A percentile compares a stretch with the other conserved stretches of the same genome.
Conservation (phyloP, 176 grass and related monocot genomes). For the Chloris gayana region DNA sequence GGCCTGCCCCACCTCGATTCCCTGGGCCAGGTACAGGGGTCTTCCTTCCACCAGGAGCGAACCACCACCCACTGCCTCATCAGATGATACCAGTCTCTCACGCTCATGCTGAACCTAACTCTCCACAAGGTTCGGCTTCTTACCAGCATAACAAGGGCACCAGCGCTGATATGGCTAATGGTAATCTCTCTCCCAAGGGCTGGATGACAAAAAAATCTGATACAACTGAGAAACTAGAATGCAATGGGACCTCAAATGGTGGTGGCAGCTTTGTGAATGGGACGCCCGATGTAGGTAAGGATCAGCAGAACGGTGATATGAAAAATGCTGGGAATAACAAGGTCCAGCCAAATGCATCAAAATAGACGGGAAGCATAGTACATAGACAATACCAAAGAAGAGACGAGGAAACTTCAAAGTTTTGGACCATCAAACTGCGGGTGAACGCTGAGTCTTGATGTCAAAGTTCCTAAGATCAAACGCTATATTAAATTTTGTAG, state of each 20-base stretch:
- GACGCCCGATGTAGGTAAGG: slow-evolving; percentile 26
- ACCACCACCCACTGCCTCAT: slow-evolving; percentile 40
- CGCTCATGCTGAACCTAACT: slow-evolving; percentile 29
- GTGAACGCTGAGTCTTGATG: slow-evolving; percentile 9
- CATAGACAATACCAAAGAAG: slow-evolving; percentile 40
- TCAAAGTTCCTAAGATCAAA: slow-evolving; percentile 33
- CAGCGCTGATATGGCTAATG: slow-evolving; percentile 34
- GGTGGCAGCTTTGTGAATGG: neutral
- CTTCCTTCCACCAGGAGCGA: slow-evolving; percentile 74
- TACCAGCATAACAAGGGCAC: slow-evolving; percentile 30
- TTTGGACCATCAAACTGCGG: slow-evolving; percentile 1
- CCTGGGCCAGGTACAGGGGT: slow-evolving; percentile 83
- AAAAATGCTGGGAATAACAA: slow-evolving; percentile 43
- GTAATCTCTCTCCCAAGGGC: slow-evolving; percentile 44
- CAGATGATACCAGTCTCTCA: slow-evolving; percentile 50
- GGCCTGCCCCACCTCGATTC: slow-evolving; percentile 44
- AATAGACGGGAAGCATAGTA: slow-evolving; percentile 50
- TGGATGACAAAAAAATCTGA: slow-evolving; percentile 26
- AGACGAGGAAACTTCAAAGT: slow-evolving; percentile 29
- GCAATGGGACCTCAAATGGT: slow-evolving; percentile 51
- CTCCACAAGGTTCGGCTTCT: slow-evolving; percentile 25
- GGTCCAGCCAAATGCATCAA: slow-evolving; percentile 27
- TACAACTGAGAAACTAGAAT: slow-evolving; percentile 34
- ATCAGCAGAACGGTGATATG: slow-evolving; percentile 42
- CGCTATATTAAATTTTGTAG: slow-evolving; percentile 53